These are phyloP conservation scores for Vigna mungo DNA, from an alignment of 306 rosid genomes.

Conservation along the genomic window DNA sequence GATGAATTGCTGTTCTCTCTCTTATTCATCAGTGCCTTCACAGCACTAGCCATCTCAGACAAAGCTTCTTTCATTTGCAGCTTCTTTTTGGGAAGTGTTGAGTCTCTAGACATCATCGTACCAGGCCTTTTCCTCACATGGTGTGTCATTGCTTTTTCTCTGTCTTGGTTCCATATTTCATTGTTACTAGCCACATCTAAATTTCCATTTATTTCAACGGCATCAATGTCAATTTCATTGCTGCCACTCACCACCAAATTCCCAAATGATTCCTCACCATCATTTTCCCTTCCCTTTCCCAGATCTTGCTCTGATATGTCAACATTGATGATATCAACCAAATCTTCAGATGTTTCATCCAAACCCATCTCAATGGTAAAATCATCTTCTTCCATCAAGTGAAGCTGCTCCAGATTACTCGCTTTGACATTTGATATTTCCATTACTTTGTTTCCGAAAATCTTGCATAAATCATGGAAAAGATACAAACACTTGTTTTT, in stretches of 20 bases:
- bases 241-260: conserved; percentile 42
- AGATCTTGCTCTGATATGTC: conserved; percentile 41
- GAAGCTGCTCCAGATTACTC: conserved; percentile 39
- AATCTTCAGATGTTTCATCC: conserved; percentile 47
- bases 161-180: conserved; percentile 48
- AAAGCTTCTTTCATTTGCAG: conserved; percentile 57
- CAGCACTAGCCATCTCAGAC: conserved; percentile 65
- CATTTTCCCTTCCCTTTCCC: conserved; percentile 40
- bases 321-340: conserved; percentile 35
- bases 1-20: conserved; percentile 44
- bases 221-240: conserved; percentile 43
- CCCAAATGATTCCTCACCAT: conserved; percentile 39
- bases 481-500: conserved; percentile 52
- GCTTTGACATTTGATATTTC: conserved; percentile 44
- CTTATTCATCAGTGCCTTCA: conserved; percentile 55
- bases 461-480: conserved; percentile 61
- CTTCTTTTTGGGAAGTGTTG: conserved; percentile 40
- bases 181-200: conserved; percentile 41
- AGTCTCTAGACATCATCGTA: conserved; percentile 10
- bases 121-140: conserved; percentile 51
- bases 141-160: conserved; percentile 40
- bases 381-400: conserved; percentile 36
- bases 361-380: conserved; percentile 45
- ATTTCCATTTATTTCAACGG: conserved; percentile 33
- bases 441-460: conserved; percentile 48